Evolutionary conservation across 805 yeast genomes (phyloP), one percentile per base, ranked within the genome.

Genomic region (Schwanniomyces vanrijiae): DNA sequence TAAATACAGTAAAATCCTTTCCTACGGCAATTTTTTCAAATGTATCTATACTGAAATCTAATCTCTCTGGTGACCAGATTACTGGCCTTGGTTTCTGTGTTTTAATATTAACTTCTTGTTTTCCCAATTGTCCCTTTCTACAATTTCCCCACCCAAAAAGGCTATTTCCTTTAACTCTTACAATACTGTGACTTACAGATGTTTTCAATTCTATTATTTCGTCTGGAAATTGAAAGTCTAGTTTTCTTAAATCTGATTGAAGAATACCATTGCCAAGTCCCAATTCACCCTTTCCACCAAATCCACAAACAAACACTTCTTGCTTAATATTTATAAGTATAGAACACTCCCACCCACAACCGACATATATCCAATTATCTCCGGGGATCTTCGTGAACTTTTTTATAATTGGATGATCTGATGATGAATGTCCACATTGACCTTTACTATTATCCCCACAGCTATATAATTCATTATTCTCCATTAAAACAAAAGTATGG

Each of bases 261-360:
- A 45, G 45, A 0, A 47, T 40, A 11, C 37, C 45, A 16, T 46
- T 46, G 1, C 76, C 76, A 6, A 66, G 51, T 0, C 96, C 96
- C 28, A 90, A 66, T 58, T 89, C 96, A 0, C 96, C 96, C 47
- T 81, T 81, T 0, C 66, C 62, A 0, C 96, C 96, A 4, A 49
- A 29, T 0, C 97, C 97, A 51, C 81, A 68, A 0, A 73, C 66
- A 56, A 64, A 81, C 0, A 90, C 56, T 4, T 64, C 64, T 44
- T 75, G 68, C 0, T 60, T 42, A 0, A 35, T 45, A 37, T 73
- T 68, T 0, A 84, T 74, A 3, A 86, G 62, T 0, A 86, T 64
- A 0, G 86, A 74, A 55, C 72, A 88, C 50, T 84, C 92, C 95
- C 96, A 92, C 0, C 97, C 96, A 37, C 92, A 84, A 3, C 82